phyloP scores from a whole-genome alignment of 2,329 filamentous ascomycete genomes.

The Penicillium sp. region DNA sequence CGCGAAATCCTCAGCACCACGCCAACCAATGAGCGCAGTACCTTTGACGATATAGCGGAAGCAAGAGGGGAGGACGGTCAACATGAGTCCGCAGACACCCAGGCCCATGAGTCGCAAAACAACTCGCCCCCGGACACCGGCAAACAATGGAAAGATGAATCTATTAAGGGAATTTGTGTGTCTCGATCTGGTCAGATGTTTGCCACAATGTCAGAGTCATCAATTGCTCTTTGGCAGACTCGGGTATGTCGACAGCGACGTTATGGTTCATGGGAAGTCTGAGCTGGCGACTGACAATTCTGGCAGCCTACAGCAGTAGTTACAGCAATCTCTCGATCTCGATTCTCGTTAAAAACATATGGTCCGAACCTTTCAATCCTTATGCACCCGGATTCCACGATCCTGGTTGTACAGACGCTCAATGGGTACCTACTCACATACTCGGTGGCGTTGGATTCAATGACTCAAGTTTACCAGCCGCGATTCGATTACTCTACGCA shows the following conservation, averaged over 20 bases:
- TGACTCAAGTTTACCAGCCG: conserved; percentile 79
- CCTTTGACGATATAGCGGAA: conserved; percentile 26
- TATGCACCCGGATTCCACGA: conserved; percentile 85
- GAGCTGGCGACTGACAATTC: conserved; percentile 25
- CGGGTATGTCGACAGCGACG: conserved; percentile 58
- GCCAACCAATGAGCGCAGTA: conserved; percentile 23
- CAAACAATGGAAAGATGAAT: conserved; percentile 55
- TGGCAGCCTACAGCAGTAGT: conserved; percentile 80
- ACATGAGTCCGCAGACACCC: neutral
- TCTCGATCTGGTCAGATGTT: conserved; percentile 81
- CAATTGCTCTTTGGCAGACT: conserved; percentile 94
- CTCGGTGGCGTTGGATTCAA: conserved; percentile 78
- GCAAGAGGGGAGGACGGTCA: neutral
- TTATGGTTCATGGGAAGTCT: conserved; percentile 2
- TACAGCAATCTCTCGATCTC: conserved; percentile 78
- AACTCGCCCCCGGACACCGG: conserved; percentile 26
- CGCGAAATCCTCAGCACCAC: conserved; percentile 16
- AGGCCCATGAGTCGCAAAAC: conserved; percentile 5
- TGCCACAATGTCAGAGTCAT: conserved; percentile 78
- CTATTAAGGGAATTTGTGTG: conserved; percentile 70
- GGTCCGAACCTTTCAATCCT: conserved; percentile 81
- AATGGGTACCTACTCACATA: conserved; percentile 91
- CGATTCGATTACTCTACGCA: conserved; percentile 60
- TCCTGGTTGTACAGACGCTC: conserved; percentile 84
- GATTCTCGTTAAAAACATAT: conserved; percentile 75